Base-by-base conservation (phyloP, 202 grass and related monocot species). In the Brachypodium distachyon region DNA sequence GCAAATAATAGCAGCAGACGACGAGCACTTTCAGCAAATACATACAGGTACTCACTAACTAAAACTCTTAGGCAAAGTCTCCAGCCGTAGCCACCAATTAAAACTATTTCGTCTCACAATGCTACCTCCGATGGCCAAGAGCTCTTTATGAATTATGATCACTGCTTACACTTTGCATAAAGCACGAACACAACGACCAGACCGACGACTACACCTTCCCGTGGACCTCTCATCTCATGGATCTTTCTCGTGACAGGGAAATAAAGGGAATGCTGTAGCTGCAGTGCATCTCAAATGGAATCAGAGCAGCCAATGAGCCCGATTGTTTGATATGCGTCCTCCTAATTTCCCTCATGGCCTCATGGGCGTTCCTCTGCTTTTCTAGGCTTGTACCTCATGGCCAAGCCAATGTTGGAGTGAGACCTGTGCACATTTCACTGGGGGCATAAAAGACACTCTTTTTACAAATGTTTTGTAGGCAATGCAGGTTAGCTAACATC, bases 241-340 rank as follows among this genome's bases (percentile, higher is more conserved):
- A 56, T 67, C 74, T 87, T 78, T 87, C 18, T 10, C 2, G 12
- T 22, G 67, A 83, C 32, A 82, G 40, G 40, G 79, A 82, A 78
- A 82, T 77, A 87, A 87, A 78, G 79, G 18, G 17, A 57, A 3
- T 23, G 0, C 33, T 39, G 22, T 39, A 33, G 0, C 33, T 39
- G 22, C 34, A 33, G 7, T 77, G 43, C 48, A 46, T 60, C 61
- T 61, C 60, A 67, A 79, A 67, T 68, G 67, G 72, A 77, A 71
- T 51, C 74, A 74, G 61, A 74, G 34, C 19, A 74, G 43, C 74
- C 67, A 78, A 79, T 47, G 37, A 21, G 14, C 43, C 46, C 67
- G 53, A 66, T 65, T 25, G 50, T 54, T 72, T 25, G 25, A 18
- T 67, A 61, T 16, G 64, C 40, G 23, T 29, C 76, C 36, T 79